phyloP scores from a whole-genome alignment of 2,329 filamentous ascomycete genomes.

The Diaporthe nobilis region DNA sequence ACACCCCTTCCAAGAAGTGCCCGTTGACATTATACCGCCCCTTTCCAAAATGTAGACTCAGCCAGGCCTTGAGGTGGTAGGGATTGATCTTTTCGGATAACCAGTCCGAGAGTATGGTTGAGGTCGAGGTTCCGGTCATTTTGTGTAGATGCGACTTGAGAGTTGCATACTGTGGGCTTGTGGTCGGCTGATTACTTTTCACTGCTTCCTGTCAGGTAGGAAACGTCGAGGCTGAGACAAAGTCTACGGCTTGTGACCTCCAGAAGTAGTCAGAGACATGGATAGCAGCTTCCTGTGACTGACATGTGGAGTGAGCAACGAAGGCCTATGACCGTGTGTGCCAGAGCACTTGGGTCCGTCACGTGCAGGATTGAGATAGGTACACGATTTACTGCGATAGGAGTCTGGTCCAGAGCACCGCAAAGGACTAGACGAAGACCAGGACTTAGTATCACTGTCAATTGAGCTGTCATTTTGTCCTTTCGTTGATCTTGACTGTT shows the following conservation, averaged over 20 bases:
- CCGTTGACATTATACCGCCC: neutral
- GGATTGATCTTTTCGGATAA: neutral
- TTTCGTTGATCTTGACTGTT: neutral
- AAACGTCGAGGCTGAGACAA: neutral
- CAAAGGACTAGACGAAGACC: neutral
- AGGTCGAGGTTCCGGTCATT: neutral
- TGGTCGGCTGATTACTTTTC: neutral
- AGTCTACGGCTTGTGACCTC: neutral
- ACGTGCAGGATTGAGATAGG: neutral
- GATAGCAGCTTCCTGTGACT: neutral
- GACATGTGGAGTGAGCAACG: neutral
- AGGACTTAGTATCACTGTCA: neutral
- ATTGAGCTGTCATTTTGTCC: neutral
- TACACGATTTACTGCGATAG: no score
- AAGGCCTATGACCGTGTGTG: neutral
- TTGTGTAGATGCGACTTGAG: neutral
- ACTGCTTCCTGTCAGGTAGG: neutral
- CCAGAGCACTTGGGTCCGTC: neutral
- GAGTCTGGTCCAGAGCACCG: no score
- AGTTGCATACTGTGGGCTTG: neutral
- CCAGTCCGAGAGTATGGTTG: neutral
- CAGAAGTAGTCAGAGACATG: neutral
- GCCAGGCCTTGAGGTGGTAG: conserved; percentile 25
- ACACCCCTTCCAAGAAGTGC: neutral
- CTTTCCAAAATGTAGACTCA: conserved; percentile 18